Evolutionary conservation across 208 protist genomes (phyloP), one percentile per base, ranked within the genome.

Genomic region (Acanthamoeba culbertsoni): DNA sequence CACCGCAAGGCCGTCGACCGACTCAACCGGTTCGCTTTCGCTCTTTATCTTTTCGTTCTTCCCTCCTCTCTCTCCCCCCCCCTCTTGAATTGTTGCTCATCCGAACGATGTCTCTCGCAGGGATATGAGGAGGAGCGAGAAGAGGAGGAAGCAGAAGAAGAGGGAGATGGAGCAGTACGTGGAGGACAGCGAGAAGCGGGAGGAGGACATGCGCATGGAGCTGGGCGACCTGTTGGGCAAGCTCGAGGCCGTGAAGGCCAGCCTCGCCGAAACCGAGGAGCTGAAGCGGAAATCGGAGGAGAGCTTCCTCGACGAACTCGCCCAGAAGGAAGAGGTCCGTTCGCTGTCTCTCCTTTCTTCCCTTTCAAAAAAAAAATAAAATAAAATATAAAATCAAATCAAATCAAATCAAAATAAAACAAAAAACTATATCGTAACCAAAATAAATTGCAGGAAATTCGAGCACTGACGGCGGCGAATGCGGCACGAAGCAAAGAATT

Each of bases 121-220:
- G 37, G 68, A 65, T 3, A 1, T 88, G 31, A 2, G 53, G 23
- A 2, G 79, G 46, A 88, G 79, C 37, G 79, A 88, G 53, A 88
- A 88, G 79, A 2, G 53, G n/a, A 26, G 79, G 62, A 63, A 88
- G 79, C 45, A 65, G 23, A 88, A 88, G 79, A 88, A 88, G 53
- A 23, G 79, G 33, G 79, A 88, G 48, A 57, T 88, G 35, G 53
- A 88, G 79, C 79, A 88, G 53, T 88, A 65, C 33, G 53, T 88
- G 45, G 51, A 88, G 53, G 79, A 88, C 23, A 88, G 79, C 79
- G 79, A 88, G 79, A 88, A 88, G 51, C 45, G 53, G 31, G 79
- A 88, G 53, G 79, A 88, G 35, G 79, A 88, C n/a, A 14, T 88
- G n/a, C 1, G 20, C 20, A 88, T 88, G 7, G 79, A 88, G 53